phyloP scores from a whole-genome alignment of 2,329 filamentous ascomycete species.

The Aspergillus felis region DNA sequence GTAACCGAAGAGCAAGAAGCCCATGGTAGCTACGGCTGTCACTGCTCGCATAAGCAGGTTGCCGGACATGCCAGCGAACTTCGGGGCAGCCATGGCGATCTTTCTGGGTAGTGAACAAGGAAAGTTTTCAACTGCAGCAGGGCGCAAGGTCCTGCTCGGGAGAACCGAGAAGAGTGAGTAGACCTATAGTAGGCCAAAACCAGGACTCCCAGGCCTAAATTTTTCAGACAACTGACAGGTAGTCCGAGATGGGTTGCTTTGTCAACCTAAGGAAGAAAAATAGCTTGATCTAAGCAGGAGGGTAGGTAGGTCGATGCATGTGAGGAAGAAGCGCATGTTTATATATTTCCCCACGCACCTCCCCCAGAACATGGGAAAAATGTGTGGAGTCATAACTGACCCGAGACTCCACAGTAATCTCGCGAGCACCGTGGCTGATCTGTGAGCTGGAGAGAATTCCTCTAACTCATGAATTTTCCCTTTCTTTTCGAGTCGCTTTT shows the following conservation, averaged over 20 bases:
- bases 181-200: no score
- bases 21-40: conserved; percentile 60
- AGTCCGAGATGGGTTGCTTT: no score
- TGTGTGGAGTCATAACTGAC: neutral
- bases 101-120: neutral
- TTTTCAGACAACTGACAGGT: no score
- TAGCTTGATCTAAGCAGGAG: no score
- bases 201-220: no score
- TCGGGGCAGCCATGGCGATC: neutral
- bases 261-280: no score
- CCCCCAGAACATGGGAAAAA: neutral
- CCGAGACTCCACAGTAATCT: neutral
- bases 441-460: neutral
- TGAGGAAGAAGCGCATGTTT: neutral
- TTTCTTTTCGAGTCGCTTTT: no score
- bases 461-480: no score
- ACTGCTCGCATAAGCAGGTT: conserved; percentile 36
- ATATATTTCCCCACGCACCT: neutral
- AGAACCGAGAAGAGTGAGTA: no score
- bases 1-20: conserved; percentile 59
- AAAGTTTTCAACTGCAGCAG: no score
- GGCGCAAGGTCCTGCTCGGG: no score
- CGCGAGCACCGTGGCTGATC: neutral
- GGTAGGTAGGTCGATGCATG: neutral
- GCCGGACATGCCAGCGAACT: neutral